These are phyloP conservation scores for Oryza longistaminata DNA, from an alignment of 176 grass and related monocot species.

Conservation along the genomic window DNA sequence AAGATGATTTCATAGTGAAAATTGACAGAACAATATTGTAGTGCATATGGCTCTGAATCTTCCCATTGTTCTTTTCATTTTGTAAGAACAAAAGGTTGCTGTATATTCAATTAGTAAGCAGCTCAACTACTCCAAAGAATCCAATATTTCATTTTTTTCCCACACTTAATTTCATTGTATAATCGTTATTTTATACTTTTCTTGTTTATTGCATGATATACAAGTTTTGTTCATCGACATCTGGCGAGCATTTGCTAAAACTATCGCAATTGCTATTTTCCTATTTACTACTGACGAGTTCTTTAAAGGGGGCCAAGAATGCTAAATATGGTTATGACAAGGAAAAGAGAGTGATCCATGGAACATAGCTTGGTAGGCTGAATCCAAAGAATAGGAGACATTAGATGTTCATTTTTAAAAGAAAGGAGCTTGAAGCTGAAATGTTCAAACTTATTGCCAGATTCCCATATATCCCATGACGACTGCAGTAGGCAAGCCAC, in stretches of 20 bases:
- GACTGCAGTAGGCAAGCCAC: neutral
- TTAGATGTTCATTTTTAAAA: neutral
- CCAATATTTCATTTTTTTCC: neutral
- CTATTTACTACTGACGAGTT: neutral
- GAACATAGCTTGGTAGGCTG: neutral
- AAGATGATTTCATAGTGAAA: neutral
- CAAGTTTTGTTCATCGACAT: neutral
- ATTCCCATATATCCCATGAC: neutral
- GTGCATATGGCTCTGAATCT: slow-evolving; percentile 1
- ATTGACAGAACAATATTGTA: neutral
- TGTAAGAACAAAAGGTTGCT: neutral
- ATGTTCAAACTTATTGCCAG: neutral
- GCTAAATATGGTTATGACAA: neutral
- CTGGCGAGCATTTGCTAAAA: neutral
- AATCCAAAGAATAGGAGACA: neutral
- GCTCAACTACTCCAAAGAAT: neutral
- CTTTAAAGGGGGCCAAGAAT: neutral
- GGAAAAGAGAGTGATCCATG: neutral
- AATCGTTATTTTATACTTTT: neutral
- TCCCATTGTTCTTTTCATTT: neutral
- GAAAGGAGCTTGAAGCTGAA: neutral
- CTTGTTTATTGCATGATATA: neutral
- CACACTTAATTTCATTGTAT: neutral
- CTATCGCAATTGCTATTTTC: neutral
- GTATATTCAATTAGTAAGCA: neutral